Evolutionary conservation across 805 yeast species (phyloP).

Genomic region (Saturnispora serradocipensis): DNA sequence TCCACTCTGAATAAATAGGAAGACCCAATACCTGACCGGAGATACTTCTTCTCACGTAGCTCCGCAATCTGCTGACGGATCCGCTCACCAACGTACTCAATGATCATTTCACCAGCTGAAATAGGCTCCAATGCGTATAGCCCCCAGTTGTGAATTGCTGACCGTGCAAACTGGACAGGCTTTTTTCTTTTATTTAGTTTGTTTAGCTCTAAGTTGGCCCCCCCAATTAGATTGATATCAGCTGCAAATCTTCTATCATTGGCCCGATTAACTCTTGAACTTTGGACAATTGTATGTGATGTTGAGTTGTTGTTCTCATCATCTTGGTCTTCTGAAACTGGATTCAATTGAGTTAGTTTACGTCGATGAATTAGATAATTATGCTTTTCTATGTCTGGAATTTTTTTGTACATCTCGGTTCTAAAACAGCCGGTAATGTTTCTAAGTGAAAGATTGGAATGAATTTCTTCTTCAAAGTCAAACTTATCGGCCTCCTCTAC

Average conservation of each 20-base stretch:
- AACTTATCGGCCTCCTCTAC: conserved; percentile 21
- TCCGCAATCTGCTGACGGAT: conserved; percentile 92
- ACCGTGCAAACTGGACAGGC: conserved; percentile 93
- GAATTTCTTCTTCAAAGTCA: conserved; percentile 23
- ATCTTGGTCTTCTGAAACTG: conserved; percentile 55
- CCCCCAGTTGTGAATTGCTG: conserved; percentile 98
- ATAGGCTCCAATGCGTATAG: conserved; percentile 91
- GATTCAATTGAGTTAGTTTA: conserved; percentile 51
- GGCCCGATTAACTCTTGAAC: conserved; percentile 81
- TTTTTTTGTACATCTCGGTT: conserved; percentile 65
- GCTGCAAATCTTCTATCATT: conserved; percentile 83
- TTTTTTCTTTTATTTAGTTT: conserved; percentile 84
- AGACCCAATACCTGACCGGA: conserved; percentile 90
- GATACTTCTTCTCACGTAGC: conserved; percentile 74
- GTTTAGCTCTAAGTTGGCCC: conserved; percentile 75
- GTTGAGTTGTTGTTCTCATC: conserved; percentile 25
- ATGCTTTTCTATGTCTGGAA: conserved; percentile 62
- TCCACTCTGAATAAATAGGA: conserved; percentile 88
- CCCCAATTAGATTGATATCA: conserved; percentile 74
- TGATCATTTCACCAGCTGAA: conserved; percentile 94
- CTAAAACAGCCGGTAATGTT: conserved; percentile 53
- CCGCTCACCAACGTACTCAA: conserved; percentile 95
- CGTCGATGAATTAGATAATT: conserved; percentile 79
- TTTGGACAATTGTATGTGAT: conserved; percentile 36
- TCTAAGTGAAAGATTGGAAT: conserved; percentile 23